Evolutionary conservation across 2,329 filamentous ascomycete species (phyloP), one percentile per base, ranked within the genome.

Genomic region (Lizonia empirigonia): DNA sequence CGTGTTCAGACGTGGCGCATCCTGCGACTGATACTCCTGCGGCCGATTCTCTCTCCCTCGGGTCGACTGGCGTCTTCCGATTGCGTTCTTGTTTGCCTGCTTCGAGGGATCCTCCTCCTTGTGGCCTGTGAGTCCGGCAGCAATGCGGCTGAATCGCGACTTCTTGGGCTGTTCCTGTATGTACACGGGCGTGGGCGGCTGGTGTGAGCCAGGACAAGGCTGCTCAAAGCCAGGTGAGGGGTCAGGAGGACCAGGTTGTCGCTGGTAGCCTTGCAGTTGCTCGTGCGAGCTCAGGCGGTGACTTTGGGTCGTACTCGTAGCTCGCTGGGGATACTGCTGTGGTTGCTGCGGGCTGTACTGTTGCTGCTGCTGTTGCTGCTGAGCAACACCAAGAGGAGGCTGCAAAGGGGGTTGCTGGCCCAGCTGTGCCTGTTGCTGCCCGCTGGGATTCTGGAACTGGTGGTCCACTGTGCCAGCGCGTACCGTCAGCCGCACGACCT

Each of bases 391-490:
- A 22, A 52, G 49, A 2, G 49, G 42, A 29, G 42, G 48, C 33
- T 55, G 60, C 39, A 51, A 47, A 33, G 41, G 36, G 18, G 51
- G 50, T 13, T 53, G 55, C 24, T 55, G 50, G 33, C 47, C 47
- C 18, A 52, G 53, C 35, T 50, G 56, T 10, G 55, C 46, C 52
- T 52, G 54, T 44, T 42, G 41, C 40, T 53, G 52, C 22, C 39
- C 44, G 34, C 36, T 48, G 27, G 39, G 41, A 39, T 57, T 59
- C 27, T 53, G 55, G 44, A 61, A 58, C 45, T 69, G 67, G 59
- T 70, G 62, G 64, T 69, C 69, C 57, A 70, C 68, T 67, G 59
- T 68, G 61, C 58, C 58, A 62, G 64, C 58, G 66, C 66, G 65
- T 64, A 54, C 54, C 27, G 68, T 71, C 68, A 72, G 68, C 66